Conservation (phyloP, 805 yeast genomes). For the Hanseniaspora hatyaiensis region DNA sequence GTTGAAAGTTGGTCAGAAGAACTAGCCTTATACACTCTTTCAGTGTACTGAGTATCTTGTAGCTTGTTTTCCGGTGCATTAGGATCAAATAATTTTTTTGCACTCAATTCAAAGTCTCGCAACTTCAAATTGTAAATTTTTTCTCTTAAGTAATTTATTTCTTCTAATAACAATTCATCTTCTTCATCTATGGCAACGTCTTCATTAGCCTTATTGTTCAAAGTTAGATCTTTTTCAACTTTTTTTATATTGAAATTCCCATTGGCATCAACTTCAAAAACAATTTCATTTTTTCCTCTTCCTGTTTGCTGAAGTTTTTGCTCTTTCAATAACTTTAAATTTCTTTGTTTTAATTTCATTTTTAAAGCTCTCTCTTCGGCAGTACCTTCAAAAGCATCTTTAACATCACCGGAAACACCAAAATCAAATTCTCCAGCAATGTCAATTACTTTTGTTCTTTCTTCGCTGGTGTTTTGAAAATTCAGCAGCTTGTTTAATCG, state of each 20-base stretch:
- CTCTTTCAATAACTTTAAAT: conserved; percentile 51
- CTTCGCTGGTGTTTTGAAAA: conserved; percentile 78
- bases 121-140: conserved; percentile 19
- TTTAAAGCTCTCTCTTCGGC: conserved; percentile 80
- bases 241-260: conserved; percentile 67
- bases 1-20: no score
- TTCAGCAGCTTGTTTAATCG: conserved; percentile 60
- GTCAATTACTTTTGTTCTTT: conserved; percentile 84
- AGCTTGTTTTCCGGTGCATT: conserved; percentile 29
- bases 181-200: conserved; percentile 27
- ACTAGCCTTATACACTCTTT: background rate
- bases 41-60: conserved; percentile 28
- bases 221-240: conserved; percentile 23
- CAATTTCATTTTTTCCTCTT: conserved; percentile 60
- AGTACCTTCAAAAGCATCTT: conserved; percentile 54
- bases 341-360: conserved; percentile 73
- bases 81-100: conserved; percentile 17
- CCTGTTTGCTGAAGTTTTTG: conserved; percentile 52
- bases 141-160: conserved; percentile 26
- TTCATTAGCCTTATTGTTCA: conserved; percentile 24
- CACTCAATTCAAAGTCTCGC: conserved; percentile 10
- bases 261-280: conserved; percentile 60
- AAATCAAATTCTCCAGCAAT: conserved; percentile 80
- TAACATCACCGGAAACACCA: conserved; percentile 40
- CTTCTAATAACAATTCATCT: conserved; percentile 29